Evolutionary conservation across 345 rosid genomes (phyloP).

Genomic region (Tarenaya hassleriana): DNA sequence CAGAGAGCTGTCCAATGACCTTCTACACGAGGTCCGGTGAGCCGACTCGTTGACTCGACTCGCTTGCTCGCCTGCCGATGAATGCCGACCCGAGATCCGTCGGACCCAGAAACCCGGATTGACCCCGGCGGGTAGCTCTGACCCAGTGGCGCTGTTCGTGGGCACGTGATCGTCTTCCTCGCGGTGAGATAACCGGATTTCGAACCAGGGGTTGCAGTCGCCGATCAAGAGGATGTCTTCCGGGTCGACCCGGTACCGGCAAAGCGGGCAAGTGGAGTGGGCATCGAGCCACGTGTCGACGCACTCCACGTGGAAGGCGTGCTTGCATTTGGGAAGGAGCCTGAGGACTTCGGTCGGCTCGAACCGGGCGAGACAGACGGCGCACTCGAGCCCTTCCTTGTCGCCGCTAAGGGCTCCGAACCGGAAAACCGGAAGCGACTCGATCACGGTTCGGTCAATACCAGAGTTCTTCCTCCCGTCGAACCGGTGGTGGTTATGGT

Average conservation of each 20-base stretch:
- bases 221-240: conserved; percentile 67
- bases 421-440: conserved; percentile 60
- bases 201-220: conserved; percentile 27
- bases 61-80: conserved; percentile 52
- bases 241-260: conserved; percentile 84
- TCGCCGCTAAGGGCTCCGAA: conserved; percentile 56
- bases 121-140: conserved; percentile 11
- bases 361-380: conserved; percentile 40
- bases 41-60: conserved; percentile 13
- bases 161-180: conserved; percentile 4
- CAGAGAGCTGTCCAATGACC: too few species aligned
- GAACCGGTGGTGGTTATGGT: conserved; percentile 11
- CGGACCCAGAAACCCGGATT: conserved; percentile 16
- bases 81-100: conserved; percentile 65
- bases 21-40: too few species aligned
- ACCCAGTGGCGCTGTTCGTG: not conserved
- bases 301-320: conserved; percentile 63
- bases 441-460: conserved; percentile 60
- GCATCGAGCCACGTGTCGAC: conserved; percentile 63
- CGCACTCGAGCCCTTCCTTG: conserved; percentile 70
- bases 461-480: conserved; percentile 52
- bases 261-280: conserved; percentile 57
- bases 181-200: conserved; percentile 18
- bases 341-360: conserved; percentile 41
- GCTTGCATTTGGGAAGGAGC: conserved; percentile 59